Conservation (phyloP, 2,329 filamentous ascomycete genomes). For the Aspergillus pseudoglaucus region DNA sequence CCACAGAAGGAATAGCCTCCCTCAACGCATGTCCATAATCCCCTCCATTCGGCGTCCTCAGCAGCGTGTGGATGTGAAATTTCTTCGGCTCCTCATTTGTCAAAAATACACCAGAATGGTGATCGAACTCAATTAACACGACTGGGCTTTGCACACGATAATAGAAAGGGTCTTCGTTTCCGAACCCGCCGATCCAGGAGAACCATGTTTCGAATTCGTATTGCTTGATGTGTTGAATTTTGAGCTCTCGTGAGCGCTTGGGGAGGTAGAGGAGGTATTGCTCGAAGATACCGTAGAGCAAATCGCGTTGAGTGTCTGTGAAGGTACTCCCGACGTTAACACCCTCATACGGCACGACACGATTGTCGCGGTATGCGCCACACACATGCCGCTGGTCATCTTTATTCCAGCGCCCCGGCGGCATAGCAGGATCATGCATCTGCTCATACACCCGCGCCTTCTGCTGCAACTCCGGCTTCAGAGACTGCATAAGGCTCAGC, state of each 20-base stretch:
- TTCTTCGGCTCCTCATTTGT: conserved; percentile 66
- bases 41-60: conserved; percentile 66
- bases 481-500: conserved; percentile 62
- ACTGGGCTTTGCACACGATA: conserved; percentile 72
- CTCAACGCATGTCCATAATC: conserved; percentile 62
- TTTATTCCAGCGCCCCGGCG: conserved; percentile 61
- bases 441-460: conserved; percentile 52
- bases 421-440: conserved; percentile 62
- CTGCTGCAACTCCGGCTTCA: conserved; percentile 42
- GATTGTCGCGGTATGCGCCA: conserved; percentile 72
- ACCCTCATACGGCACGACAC: conserved; percentile 68
- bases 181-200: conserved; percentile 66
- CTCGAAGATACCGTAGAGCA: conserved; percentile 54
- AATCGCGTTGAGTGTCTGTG: conserved; percentile 41
- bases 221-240: conserved; percentile 48
- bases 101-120: conserved; percentile 72
- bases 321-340: conserved; percentile 44
- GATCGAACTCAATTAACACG: conserved; percentile 69
- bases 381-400: conserved; percentile 74
- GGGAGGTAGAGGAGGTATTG: conserved; percentile 67
- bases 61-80: conserved; percentile 71
- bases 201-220: conserved; percentile 69
- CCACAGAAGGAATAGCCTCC: conserved; percentile 26
- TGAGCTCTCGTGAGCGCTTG: conserved; percentile 44
- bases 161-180: conserved; percentile 65